A percentile compares a stretch with the other conserved stretches of the same genome.
Conservation (phyloP, 148 eudicot species). For the Arctostaphylos glauca region DNA sequence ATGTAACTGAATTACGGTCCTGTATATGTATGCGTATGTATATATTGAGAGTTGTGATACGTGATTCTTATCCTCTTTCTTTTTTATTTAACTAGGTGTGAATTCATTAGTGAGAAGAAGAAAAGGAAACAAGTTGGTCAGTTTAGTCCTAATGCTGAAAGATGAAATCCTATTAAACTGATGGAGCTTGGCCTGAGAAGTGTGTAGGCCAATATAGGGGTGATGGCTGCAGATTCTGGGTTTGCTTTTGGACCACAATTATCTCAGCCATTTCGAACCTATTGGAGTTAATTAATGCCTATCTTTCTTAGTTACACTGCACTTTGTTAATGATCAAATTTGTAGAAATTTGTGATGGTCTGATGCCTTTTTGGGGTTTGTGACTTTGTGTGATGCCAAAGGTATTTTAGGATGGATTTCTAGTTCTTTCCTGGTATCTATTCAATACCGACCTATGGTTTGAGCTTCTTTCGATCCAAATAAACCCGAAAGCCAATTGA, state of each 20-base stretch:
- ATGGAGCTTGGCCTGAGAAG: not conserved
- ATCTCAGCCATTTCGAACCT: too few species aligned
- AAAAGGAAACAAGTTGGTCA: not conserved
- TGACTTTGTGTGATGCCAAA: not conserved
- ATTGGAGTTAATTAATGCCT: not conserved
- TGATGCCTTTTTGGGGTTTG: not conserved
- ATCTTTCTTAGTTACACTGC: not conserved
- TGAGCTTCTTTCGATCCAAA: not conserved
- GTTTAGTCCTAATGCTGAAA: not conserved
- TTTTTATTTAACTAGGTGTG: constrained; percentile 1
- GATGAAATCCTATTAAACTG: not conserved
- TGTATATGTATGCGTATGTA: not conserved
- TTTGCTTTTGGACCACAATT: too few species aligned
- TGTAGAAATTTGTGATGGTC: not conserved
- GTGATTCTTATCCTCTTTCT: not conserved
- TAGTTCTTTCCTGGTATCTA: not conserved
- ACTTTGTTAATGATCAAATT: not conserved
- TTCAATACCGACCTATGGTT: not conserved
- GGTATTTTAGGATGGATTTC: not conserved
- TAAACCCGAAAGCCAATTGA: not conserved
- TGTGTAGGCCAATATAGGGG: not conserved
- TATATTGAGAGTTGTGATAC: not conserved
- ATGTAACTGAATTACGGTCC: constrained; percentile 1
- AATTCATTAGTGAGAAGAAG: not conserved
- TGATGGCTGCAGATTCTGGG: constrained; percentile 7